Evolutionary conservation across 208 protist species (phyloP).

Genomic region (Lotmaria passim): DNA sequence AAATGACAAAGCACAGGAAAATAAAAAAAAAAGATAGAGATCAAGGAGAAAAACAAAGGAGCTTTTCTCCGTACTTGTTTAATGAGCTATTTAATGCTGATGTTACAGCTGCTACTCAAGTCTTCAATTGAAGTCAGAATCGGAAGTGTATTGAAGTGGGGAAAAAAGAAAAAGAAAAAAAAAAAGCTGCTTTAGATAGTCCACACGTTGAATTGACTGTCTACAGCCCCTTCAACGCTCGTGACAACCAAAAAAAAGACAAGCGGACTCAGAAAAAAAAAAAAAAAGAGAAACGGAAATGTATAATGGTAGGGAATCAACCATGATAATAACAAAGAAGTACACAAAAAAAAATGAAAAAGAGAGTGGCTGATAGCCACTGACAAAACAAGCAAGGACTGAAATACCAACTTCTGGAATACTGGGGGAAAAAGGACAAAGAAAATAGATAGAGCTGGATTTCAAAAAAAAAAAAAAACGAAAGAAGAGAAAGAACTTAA

Average conservation of each 20-base stretch:
- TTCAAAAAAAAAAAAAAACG: constrained; percentile 3
- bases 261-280: constrained; percentile 5
- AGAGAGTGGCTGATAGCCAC: neutral
- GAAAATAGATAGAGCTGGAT: neutral
- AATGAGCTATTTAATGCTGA: too few species aligned
- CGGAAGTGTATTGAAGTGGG: neutral
- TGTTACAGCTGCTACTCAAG: neutral
- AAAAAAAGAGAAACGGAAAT: neutral
- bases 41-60: neutral
- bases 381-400: neutral
- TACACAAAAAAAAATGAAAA: neutral
- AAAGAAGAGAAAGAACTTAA: neutral
- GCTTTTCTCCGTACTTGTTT: too few species aligned
- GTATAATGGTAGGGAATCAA: neutral
- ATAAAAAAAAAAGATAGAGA: neutral
- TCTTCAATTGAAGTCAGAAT: neutral
- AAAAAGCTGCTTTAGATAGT: neutral
- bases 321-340: too few species aligned
- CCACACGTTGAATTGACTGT: neutral
- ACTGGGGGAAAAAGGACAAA: neutral
- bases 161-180: neutral
- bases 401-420: neutral
- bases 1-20: neutral
- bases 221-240: neutral
- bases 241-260: neutral